Percentiles rank a stretch among this genome's conserved stretches.
Conservation (phyloP, 495 filamentous ascomycete genomes). For the Astrothelium subdiscretum region DNA sequence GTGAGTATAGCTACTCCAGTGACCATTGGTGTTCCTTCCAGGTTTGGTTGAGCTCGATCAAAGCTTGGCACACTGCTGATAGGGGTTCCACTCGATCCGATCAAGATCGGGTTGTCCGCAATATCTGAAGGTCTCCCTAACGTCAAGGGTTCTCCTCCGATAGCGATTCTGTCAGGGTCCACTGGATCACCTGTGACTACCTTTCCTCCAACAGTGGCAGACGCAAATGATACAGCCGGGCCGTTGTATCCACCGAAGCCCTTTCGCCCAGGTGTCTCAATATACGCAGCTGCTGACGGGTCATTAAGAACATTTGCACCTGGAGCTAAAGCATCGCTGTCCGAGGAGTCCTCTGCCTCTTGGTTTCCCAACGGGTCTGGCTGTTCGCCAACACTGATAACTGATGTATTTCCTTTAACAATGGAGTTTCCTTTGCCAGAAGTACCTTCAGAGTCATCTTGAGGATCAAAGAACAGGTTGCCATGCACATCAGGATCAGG, state of each 20-base stretch:
- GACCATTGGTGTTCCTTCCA: neutral
- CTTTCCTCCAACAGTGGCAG: neutral
- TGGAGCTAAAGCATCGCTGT: no score
- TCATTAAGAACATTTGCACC: no score
- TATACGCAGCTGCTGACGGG: neutral
- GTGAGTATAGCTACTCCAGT: neutral
- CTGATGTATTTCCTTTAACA: no score
- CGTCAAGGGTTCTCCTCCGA: neutral
- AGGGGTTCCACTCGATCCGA: neutral
- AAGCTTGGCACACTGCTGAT: neutral
- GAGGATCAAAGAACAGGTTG: no score
- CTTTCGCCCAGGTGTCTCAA: neutral
- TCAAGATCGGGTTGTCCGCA: neutral
- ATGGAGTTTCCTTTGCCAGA: no score
- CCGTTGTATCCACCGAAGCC: neutral
- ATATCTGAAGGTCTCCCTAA: neutral
- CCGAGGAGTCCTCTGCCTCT: no score
- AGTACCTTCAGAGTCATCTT: no score
- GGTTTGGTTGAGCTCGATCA: neutral
- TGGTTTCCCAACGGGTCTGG: no score
- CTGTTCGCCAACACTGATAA: no score
- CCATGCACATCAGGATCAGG: neutral
- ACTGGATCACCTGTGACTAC: neutral
- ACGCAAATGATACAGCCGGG: neutral
- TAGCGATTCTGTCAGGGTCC: neutral